Conservation (phyloP, 495 filamentous ascomycete genomes). For the Daldinia loculata region DNA sequence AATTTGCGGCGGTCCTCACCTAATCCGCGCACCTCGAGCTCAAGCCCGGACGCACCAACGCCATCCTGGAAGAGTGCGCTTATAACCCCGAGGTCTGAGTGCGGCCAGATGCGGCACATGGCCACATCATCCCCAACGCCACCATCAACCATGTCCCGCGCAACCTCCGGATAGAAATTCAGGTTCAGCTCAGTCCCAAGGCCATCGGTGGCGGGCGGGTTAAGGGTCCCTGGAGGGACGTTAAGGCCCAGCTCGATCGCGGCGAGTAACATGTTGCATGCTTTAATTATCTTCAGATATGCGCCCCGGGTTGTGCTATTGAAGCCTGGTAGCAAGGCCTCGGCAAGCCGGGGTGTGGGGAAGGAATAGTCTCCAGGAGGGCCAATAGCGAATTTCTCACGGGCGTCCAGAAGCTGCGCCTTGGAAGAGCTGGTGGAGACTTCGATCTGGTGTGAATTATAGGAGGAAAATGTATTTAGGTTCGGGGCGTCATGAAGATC, state of each 20-base stretch:
- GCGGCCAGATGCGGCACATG: background rate
- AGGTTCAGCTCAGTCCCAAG: background rate
- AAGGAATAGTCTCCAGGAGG: background rate
- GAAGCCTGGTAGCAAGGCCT: background rate
- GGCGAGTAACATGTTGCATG: background rate
- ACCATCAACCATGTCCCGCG: background rate
- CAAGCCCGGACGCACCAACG: background rate
- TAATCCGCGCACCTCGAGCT: background rate
- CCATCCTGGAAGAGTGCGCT: background rate
- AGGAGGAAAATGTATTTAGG: background rate
- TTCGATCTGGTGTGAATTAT: background rate
- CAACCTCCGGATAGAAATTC: background rate
- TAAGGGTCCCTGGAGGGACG: background rate
- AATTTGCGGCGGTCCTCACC: background rate
- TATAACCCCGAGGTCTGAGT: background rate
- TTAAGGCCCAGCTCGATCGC: background rate
- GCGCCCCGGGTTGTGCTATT: background rate
- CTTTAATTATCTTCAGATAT: background rate
- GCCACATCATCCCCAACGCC: background rate
- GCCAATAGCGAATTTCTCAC: background rate
- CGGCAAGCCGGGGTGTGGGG: background rate
- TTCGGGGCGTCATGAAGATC: background rate
- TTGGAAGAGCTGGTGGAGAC: background rate
- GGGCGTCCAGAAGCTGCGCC: background rate
- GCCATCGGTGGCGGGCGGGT: background rate